Evolutionary conservation across 2,329 filamentous ascomycete genomes (phyloP).

Genomic region (Exutisphaerella laricina): DNA sequence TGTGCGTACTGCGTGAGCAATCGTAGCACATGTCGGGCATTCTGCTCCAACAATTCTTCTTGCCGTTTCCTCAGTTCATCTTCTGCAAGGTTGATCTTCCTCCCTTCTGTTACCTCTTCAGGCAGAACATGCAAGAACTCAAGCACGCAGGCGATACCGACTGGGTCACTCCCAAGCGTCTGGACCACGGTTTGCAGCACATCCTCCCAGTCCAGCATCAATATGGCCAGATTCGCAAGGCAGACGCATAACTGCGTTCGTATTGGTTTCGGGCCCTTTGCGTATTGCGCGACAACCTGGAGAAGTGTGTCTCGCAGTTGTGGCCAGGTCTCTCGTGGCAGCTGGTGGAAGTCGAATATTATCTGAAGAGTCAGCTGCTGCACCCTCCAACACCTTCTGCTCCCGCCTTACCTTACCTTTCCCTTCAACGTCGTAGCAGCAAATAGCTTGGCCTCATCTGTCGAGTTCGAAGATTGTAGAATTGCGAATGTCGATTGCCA

Average conservation of each 20-base stretch:
- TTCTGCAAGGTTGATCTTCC: constrained; percentile 99
- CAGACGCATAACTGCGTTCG: constrained; percentile 92
- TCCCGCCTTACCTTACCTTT: constrained; percentile 60
- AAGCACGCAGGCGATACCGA: constrained; percentile 79
- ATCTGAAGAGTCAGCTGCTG: constrained; percentile 56
- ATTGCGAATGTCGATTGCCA: constrained; percentile 87
- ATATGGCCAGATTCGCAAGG: constrained; percentile 87
- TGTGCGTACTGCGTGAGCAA: constrained; percentile 86
- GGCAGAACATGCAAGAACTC: constrained; percentile 96
- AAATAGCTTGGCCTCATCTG: constrained; percentile 85
- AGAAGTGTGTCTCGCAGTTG: constrained; percentile 80
- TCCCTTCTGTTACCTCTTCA: constrained; percentile 97
- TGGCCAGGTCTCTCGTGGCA: constrained; percentile 67
- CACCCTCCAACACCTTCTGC: neutral
- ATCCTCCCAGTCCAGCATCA: constrained; percentile 94
- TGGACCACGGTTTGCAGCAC: constrained; percentile 77
- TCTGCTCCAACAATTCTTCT: constrained; percentile 82
- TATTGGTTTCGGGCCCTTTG: constrained; percentile 68
- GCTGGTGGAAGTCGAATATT: constrained; percentile 88
- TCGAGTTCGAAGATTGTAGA: constrained; percentile 67
- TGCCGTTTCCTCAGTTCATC: constrained; percentile 86
- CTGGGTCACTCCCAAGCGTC: constrained; percentile 67
- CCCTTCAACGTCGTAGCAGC: constrained; percentile 95
- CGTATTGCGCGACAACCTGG: constrained; percentile 72
- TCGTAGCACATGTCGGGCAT: constrained; percentile 78